Evolutionary conservation across 2,329 filamentous ascomycete genomes (phyloP).

Genomic region (Lachnellula cervina): DNA sequence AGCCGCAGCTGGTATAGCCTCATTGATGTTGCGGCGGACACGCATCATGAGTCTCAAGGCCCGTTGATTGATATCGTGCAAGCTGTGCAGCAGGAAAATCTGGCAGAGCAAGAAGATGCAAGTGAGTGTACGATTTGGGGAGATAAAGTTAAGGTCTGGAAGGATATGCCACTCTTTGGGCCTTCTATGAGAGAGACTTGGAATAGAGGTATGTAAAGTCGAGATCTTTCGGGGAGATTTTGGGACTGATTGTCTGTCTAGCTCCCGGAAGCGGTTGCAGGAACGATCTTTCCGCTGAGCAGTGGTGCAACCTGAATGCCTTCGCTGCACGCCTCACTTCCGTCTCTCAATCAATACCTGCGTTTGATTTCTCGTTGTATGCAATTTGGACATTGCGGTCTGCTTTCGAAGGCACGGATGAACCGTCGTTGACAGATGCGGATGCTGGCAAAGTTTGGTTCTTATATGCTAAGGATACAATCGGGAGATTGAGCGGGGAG

Average conservation of each 20-base stretch:
- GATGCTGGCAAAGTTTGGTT: slow-evolving; percentile 26
- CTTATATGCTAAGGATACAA: slow-evolving; percentile 10
- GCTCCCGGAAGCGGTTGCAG: slow-evolving; percentile 3
- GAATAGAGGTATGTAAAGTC: slow-evolving; percentile 25
- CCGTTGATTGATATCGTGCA: slow-evolving; percentile 23
- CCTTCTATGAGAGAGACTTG: slow-evolving; percentile 25
- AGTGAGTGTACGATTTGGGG: slow-evolving; percentile 18
- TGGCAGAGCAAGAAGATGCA: slow-evolving; percentile 8
- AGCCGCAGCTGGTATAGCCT: slow-evolving; percentile 21
- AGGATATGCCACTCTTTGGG: slow-evolving; percentile 28
- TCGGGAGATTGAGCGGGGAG: slow-evolving; percentile 16
- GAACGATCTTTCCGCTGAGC: slow-evolving; percentile 12
- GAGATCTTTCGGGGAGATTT: not conserved
- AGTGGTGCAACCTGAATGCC: slow-evolving; percentile 19
- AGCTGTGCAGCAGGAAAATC: slow-evolving; percentile 15
- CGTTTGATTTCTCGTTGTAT: slow-evolving; percentile 28
- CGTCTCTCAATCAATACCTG: slow-evolving; percentile 4
- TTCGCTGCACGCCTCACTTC: slow-evolving; percentile 29
- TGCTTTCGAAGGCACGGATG: slow-evolving; percentile 24
- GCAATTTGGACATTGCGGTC: slow-evolving; percentile 29
- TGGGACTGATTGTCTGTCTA: slow-evolving; percentile 6
- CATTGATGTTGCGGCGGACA: slow-evolving; percentile 22
- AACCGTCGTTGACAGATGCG: slow-evolving; percentile 10
- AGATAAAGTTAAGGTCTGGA: slow-evolving; percentile 25
- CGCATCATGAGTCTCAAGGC: slow-evolving; percentile 18